Base-by-base conservation (phyloP, 116 monocot species). In the Thalassia testudinum region DNA sequence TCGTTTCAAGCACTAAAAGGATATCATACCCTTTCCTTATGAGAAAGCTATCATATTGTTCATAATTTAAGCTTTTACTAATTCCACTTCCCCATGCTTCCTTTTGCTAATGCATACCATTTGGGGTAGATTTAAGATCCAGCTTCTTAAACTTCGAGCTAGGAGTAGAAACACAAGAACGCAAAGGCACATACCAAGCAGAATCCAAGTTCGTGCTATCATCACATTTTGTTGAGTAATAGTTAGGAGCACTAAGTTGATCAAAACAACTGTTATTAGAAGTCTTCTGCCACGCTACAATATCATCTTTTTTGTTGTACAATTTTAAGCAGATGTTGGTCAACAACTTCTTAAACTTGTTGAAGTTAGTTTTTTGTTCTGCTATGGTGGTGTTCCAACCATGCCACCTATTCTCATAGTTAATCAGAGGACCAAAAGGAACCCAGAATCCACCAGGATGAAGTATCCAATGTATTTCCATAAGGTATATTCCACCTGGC, bases 201-300 rank as follows among this genome's bases (percentile, higher is more conserved):
- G 80, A 66, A 56, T 93, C 93, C 12, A 80, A 73, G 62, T 93
- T 83, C 14, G 70, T 70, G 50, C 93, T 78, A 57, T 87, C 93
- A 53, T 93, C 93, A 65, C 93, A 93, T 50, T 74, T 75, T 13
- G 83, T 72, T 38, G 92, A 62, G 63, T 21, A n/a, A n/a, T n/a
- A n/a, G n/a, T n/a, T n/a, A n/a, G n/a, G n/a, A n/a, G 22, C 54
- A 43, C 52, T 68, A 64, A 83, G 75, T 38, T 76, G 25, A 21
- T 80, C 61, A 29, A 87, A 93, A 60, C 93, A 93, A 59, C 60
- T 69, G 21, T 67, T 59, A 60, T 93, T 83, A 13, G 63, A 14
- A 54, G 83, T 58, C 48, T 93, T 93, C 50, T 93, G 87, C 83
- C 83, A 93, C n/a, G 87, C 83, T 18, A 87, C 87, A 60, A 93